Conservation (phyloP, 768 basidiomycete species). For the Hirschioporus abietinus region DNA sequence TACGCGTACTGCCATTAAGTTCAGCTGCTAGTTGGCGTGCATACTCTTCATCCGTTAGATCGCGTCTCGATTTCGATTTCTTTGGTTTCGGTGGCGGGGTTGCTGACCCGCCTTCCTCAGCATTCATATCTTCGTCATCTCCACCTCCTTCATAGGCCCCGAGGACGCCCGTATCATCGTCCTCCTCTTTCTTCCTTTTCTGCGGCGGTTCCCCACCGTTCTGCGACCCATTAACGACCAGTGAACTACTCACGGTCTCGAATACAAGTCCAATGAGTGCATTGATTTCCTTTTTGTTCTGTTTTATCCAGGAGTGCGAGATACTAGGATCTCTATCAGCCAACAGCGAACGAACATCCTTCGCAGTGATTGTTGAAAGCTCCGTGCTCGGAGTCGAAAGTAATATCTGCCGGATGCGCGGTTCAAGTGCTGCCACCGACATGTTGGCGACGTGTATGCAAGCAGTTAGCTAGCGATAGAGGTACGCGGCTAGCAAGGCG, state of each 20-base stretch:
- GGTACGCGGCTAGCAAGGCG: neutral
- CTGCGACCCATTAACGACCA: constrained; percentile 18
- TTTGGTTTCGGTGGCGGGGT: constrained; percentile 9
- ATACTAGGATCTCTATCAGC: constrained; percentile 47
- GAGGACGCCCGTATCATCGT: constrained; percentile 25
- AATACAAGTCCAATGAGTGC: constrained; percentile 61
- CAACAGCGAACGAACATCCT: constrained; percentile 78
- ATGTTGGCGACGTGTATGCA: neutral
- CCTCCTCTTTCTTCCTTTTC: constrained; percentile 22
- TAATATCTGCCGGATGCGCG: constrained; percentile 54
- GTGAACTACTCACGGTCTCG: constrained; percentile 42
- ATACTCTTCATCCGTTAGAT: constrained; percentile 35
- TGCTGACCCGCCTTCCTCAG: constrained; percentile 13
- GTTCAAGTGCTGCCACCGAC: constrained; percentile 44
- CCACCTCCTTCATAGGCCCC: constrained; percentile 24
- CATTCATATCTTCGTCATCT: constrained; percentile 21
- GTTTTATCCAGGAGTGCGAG: constrained; percentile 56
- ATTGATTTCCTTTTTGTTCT: constrained; percentile 66
- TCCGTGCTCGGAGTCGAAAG: constrained; percentile 74
- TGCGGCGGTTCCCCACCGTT: constrained; percentile 17
- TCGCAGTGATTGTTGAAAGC: constrained; percentile 78
- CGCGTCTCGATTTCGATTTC: constrained; percentile 11
- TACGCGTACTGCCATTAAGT: constrained; percentile 32
- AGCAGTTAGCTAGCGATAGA: neutral
- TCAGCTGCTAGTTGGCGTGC: constrained; percentile 39